Evolutionary conservation across 805 yeast genomes (phyloP).

Genomic region (Candida tibetensis): DNA sequence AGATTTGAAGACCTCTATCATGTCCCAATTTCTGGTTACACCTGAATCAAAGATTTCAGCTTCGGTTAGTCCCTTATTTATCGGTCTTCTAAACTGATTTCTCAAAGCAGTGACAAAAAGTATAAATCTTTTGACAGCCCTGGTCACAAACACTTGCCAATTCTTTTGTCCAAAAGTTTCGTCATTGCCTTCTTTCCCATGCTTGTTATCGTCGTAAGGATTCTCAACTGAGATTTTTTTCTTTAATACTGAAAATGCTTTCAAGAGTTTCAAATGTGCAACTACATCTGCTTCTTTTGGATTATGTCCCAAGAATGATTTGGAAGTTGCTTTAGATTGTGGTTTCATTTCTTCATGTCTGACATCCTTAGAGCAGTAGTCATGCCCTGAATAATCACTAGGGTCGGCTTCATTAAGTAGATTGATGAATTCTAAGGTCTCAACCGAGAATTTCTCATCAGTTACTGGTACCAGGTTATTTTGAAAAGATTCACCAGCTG

Average conservation of each 20-base stretch:
- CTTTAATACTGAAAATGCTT: conserved; percentile 20
- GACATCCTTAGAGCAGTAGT: neutral
- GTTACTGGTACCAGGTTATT: too few species aligned
- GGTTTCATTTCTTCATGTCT: too few species aligned
- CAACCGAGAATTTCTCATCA: too few species aligned
- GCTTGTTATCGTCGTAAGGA: neutral
- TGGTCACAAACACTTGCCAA: conserved; percentile 23
- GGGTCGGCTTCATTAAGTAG: neutral
- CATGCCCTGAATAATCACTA: neutral
- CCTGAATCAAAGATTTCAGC: conserved; percentile 4
- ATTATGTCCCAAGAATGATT: conserved; percentile 4
- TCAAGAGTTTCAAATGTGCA: conserved; percentile 22
- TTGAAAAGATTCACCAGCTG: too few species aligned
- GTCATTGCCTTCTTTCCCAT: conserved; percentile 2
- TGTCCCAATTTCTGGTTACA: neutral
- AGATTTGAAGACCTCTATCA: conserved; percentile 1
- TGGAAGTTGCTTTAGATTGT: too few species aligned
- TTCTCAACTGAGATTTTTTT: conserved; percentile 8
- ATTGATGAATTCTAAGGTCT: neutral
- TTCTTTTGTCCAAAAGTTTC: conserved; percentile 6
- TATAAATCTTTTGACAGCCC: conserved; percentile 21
- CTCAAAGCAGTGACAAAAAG: conserved; percentile 17
- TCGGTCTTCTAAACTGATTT: neutral
- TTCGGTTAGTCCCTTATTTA: conserved; percentile 2
- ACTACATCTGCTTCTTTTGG: conserved; percentile 15